These are phyloP conservation scores for Cryptomeria japonica DNA, from an alignment of 75 land plant species.

Conservation along the genomic window DNA sequence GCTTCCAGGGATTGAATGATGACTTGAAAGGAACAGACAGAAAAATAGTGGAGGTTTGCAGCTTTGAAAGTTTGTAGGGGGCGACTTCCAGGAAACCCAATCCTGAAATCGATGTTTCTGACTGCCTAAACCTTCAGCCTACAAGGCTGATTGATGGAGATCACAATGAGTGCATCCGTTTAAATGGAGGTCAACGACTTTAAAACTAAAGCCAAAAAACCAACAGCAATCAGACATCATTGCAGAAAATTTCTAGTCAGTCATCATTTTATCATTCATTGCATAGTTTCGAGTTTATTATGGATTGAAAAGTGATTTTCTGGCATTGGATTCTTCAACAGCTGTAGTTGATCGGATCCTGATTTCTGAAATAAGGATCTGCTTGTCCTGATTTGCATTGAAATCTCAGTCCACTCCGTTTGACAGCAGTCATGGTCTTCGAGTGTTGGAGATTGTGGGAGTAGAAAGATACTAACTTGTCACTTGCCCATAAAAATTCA, in stretches of 20 bases:
- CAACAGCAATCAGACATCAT: neutral
- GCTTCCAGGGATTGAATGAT: neutral
- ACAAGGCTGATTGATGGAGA: neutral
- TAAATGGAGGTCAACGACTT: conserved; percentile 3
- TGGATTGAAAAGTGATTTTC: neutral
- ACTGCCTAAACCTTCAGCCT: neutral
- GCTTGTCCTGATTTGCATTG: neutral
- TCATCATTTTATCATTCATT: neutral
- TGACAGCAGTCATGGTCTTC: neutral
- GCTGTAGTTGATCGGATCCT: neutral
- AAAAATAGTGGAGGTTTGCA: neutral
- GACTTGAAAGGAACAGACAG: conserved; percentile 2
- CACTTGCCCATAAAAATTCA: neutral
- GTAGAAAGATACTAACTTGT: neutral
- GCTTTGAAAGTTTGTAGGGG: neutral
- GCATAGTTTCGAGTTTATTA: neutral
- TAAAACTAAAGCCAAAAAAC: neutral
- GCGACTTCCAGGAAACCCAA: neutral
- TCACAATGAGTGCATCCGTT: neutral
- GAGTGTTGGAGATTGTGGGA: neutral
- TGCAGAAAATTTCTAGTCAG: neutral
- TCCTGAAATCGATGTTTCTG: neutral
- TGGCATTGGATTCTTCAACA: conserved; percentile 12
- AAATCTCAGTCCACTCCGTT: neutral
- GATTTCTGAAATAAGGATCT: no score